Conservation (phyloP, 495 filamentous ascomycete species). For the Extremus antarcticus region DNA sequence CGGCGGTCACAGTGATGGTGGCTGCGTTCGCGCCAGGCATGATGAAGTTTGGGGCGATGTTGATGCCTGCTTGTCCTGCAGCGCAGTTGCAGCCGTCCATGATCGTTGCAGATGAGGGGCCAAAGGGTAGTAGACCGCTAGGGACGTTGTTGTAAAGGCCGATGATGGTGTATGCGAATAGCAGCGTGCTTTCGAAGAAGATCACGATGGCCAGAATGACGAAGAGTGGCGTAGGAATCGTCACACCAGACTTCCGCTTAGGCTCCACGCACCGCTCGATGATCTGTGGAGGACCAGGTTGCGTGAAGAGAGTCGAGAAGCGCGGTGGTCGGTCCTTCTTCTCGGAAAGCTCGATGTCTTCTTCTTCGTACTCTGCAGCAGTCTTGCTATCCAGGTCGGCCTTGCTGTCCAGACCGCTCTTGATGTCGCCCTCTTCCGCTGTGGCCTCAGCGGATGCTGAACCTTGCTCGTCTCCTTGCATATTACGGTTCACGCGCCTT, state of each 20-base stretch:
- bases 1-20: conserved; percentile 3
- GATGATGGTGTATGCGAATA: conserved; percentile 20
- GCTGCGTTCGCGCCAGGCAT: conserved; percentile 5
- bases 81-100: conserved; percentile 1
- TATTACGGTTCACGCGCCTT: conserved; percentile 8
- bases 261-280: not conserved
- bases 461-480: conserved; percentile 2
- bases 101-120: not conserved
- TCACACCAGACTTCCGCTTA: conserved; percentile 11
- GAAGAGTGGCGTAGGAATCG: conserved; percentile 15
- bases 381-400: too few species aligned
- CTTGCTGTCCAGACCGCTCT: not conserved
- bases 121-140: conserved; percentile 3
- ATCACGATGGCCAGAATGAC: conserved; percentile 11
- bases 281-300: not conserved
- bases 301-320: conserved; percentile 17
- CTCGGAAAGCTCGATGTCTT: conserved; percentile 4
- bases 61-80: conserved; percentile 6
- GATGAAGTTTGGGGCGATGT: conserved; percentile 18
- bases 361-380: not conserved
- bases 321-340: conserved; percentile 17
- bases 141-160: conserved; percentile 19
- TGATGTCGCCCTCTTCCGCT: not conserved
- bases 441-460: not conserved
- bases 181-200: conserved; percentile 14